phyloP scores from a whole-genome alignment of 805 yeast species.

The Sugiyamaella qingdaonensis region DNA sequence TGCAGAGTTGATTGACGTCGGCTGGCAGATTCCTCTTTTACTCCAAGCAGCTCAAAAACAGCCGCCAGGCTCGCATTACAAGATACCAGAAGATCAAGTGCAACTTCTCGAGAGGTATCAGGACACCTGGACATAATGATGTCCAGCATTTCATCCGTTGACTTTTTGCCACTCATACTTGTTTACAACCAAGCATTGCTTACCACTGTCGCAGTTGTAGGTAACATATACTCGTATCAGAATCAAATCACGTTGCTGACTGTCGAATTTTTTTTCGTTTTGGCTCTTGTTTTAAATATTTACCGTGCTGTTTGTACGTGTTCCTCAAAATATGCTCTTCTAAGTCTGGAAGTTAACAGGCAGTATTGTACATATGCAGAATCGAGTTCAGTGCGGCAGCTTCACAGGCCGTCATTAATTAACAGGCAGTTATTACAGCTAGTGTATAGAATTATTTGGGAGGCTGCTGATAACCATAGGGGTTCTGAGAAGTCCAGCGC shows the following conservation, averaged over 20 bases:
- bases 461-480: constrained; percentile 49
- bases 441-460: constrained; percentile 21
- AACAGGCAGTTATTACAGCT: neutral
- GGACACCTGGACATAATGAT: constrained; percentile 41
- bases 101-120: constrained; percentile 35
- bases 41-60: constrained; percentile 40
- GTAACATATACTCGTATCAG: too few species aligned
- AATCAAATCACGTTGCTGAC: too few species aligned
- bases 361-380: too few species aligned
- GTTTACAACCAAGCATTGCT: too few species aligned
- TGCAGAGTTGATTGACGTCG: constrained; percentile 16
- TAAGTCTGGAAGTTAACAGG: too few species aligned
- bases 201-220: too few species aligned
- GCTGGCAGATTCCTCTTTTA: neutral
- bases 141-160: constrained; percentile 27
- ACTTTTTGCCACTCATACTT: constrained; percentile 32
- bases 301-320: too few species aligned
- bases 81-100: constrained; percentile 49
- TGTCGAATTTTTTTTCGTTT: too few species aligned
- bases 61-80: constrained; percentile 50
- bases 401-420: too few species aligned
- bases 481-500: constrained; percentile 71
- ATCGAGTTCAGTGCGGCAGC: too few species aligned
- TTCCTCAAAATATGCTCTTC: too few species aligned
- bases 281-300: too few species aligned